Evolutionary conservation across 163 green algal species (phyloP), one percentile per base, ranked within the genome.

Genomic region (Dunaliella salina): DNA sequence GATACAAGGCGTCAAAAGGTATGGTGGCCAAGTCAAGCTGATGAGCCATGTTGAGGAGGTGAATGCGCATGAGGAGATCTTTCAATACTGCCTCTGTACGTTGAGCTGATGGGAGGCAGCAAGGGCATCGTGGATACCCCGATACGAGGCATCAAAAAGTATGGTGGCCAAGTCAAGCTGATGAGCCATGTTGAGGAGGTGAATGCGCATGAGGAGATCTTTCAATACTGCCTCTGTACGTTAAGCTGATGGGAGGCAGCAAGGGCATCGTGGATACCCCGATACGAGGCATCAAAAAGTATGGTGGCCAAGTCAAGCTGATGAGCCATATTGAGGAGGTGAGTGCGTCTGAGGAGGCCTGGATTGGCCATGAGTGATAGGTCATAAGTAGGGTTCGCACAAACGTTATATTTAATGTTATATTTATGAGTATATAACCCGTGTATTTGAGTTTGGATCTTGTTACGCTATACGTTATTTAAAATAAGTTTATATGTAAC

Each of bases 231-330:
- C n/a, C n/a, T n/a, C n/a, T n/a, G n/a, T n/a, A n/a, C n/a, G n/a
- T n/a, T n/a, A n/a, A n/a, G n/a, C 88, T 92, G 91, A 91, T 95
- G 82, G 94, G 94, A 33, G 95, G 95, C 83, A 94, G 90, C 32
- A 87, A 89, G 46, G 90, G 93, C 25, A 95, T 99, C 83, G 91
- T 98, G 40, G 87, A 95, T 72, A 96, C 96, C 0, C 91, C 98
- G 0, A 87, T 97, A 5, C 84, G 95, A 5, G 96, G 95, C n/a
- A 84, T 99, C 0, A 85, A 94, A 80, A 97, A 97, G 88, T 82
- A 96, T 79, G 95, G 95, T n/a, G 94, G 95, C 34, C 71, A 87
- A 0, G 35, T 98, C 40, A 78, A 94, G 91, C 89, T 96, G 83
- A 83, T 88, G 25, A 86, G 89, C 24, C 93, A 96, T 57, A 95